Base-by-base conservation (phyloP, 305 asterid species). In the Euphrasia arctica region DNA sequence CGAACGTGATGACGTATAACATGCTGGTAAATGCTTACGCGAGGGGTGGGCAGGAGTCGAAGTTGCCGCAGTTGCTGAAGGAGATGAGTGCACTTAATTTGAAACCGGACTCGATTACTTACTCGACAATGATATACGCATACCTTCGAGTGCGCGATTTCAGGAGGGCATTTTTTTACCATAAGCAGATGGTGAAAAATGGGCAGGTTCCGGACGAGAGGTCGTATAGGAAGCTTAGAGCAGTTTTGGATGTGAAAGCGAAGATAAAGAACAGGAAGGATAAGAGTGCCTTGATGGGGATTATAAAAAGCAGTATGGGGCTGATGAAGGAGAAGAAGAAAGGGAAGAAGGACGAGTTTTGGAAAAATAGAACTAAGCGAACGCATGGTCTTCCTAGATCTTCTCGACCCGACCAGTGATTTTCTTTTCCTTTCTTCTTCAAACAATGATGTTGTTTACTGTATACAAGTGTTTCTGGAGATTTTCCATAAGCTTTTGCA, bases 21-120 rank as follows among this genome's bases (percentile, higher is more conserved):
- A 93, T 93, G 92, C 71, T 90, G 78, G 86, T 93, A 60, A 90
- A 93, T 67, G 97, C 96, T 1, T 93, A 93, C 63, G 97, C 92
- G 10, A 74, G 96, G 62, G 97, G 99, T 22, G 94, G 95, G 36
- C 88, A 75, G 70, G 97, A 90, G 48, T 83, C 88, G 22, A 93
- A 85, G 83, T 64, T 90, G 74, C 99, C 97, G 2, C 90, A 82
- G 70, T 81, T 93, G 69, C 72, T 93, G 78, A 85, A 88, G 63
- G 99, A 93, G 73, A 93, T 93, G 99, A 79, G 84, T 15, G 84
- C 88, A 0, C 82, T 83, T 56, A 76, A 79, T 69, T 72, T 90
- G 13, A 90, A 88, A 74, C 96, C 97, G 4, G 97, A 93, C 76
- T 83, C 97, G 2, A 50, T 90, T 39, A 93, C 99, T 14, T 93